These are phyloP conservation scores for Miscanthus lutarioriparius DNA, from an alignment of 176 grass and related monocot genomes.

Conservation along the genomic window DNA sequence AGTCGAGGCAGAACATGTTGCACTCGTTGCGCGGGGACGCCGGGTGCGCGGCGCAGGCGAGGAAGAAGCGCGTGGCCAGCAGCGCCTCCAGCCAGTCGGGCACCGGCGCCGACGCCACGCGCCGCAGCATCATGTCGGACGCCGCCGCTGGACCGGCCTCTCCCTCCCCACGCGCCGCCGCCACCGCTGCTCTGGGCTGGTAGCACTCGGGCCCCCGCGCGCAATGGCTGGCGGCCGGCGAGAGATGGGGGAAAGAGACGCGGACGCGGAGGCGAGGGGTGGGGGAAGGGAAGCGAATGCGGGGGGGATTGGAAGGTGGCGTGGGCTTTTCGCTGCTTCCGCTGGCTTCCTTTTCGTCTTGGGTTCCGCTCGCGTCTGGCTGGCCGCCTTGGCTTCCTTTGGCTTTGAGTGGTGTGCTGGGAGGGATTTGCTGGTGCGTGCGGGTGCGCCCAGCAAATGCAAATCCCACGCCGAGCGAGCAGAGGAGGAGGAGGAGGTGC, in stretches of 20 bases:
- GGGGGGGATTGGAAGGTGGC: slow-evolving; percentile 27
- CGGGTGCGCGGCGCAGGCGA: slow-evolving; percentile 54
- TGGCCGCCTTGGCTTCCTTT: not conserved
- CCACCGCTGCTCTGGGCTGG: no score
- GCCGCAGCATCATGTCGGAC: slow-evolving; percentile 55
- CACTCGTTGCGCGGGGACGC: slow-evolving; percentile 66
- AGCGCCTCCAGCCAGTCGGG: slow-evolving; percentile 74
- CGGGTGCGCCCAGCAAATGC: not conserved
- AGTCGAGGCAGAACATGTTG: slow-evolving; percentile 93
- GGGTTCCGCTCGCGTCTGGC: not conserved
- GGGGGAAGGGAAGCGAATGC: not conserved
- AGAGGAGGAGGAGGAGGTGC: not conserved
- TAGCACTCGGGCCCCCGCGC: not conserved
- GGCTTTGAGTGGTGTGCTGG: not conserved
- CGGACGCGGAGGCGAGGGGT: not conserved
- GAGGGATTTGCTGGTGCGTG: no score
- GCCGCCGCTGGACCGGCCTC: no score
- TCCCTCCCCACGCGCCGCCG: no score
- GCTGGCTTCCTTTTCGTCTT: not conserved
- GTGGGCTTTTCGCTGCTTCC: slow-evolving; percentile 30
- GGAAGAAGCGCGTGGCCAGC: slow-evolving; percentile 63
- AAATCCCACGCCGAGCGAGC: no score
- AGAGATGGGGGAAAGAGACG: not conserved
- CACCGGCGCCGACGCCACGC: slow-evolving; percentile 47
- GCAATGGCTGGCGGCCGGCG: not conserved